Conservation (phyloP, 441 rosid genomes). For the Adansonia rubrostipa region DNA sequence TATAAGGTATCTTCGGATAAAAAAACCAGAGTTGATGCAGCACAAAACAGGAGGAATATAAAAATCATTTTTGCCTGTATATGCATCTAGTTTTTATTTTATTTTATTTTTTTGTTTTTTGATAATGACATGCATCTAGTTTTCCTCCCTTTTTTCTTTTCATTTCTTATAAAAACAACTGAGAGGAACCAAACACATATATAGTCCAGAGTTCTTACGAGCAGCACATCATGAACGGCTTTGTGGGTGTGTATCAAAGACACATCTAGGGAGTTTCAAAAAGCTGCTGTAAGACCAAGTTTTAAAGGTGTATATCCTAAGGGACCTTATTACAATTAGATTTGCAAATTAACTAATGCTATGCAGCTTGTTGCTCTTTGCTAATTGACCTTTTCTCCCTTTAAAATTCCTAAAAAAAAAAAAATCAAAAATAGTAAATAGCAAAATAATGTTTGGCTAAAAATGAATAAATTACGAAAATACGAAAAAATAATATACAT, state of each 20-base stretch:
- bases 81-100: background rate
- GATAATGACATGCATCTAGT: background rate
- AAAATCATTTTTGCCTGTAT: background rate
- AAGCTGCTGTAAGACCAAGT: background rate
- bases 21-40: background rate
- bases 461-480: background rate
- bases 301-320: background rate
- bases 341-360: background rate
- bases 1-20: background rate
- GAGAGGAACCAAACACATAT: background rate
- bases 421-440: background rate
- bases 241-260: background rate
- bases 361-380: background rate
- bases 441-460: background rate
- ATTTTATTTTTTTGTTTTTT: background rate
- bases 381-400: background rate
- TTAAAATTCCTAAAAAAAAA: background rate
- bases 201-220: background rate
- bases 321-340: background rate
- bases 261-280: slow-evolving; percentile 7
- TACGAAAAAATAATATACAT: background rate
- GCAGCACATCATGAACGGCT: slow-evolving; percentile 7
- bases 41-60: background rate
- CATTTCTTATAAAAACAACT: background rate
- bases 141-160: background rate